Evolutionary conservation across 2,329 filamentous ascomycete genomes (phyloP).

Genomic region (Hymenoscyphus occultus): DNA sequence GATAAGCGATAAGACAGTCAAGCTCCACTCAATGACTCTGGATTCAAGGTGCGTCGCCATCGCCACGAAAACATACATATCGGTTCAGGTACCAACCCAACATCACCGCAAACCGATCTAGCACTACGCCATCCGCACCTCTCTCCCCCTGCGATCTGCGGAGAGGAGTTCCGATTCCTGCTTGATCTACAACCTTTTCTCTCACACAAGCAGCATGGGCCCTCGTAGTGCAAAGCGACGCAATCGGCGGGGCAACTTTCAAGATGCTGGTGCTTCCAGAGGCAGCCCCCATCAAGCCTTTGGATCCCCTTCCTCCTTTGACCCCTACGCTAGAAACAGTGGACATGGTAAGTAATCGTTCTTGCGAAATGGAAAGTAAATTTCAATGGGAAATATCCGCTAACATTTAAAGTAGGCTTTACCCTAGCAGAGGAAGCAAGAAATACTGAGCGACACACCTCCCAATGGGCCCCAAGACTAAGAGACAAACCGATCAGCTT

Average conservation of each 20-base stretch:
- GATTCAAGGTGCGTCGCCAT: not conserved
- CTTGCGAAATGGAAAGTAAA: not conserved
- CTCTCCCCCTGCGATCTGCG: not conserved
- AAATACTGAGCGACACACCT: slow-evolving; percentile 51
- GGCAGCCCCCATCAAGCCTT: slow-evolving; percentile 8
- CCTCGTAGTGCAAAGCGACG: slow-evolving; percentile 10
- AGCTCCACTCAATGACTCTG: not conserved
- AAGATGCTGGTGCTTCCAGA: slow-evolving; percentile 11
- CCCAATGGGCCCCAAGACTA: slow-evolving; percentile 48
- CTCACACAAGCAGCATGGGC: slow-evolving; percentile 10
- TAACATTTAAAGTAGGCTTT: slow-evolving; percentile 26
- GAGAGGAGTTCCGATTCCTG: not conserved
- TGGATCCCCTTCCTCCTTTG: slow-evolving; percentile 17
- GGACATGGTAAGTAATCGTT: slow-evolving; percentile 21
- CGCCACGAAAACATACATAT: not conserved
- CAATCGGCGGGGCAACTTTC: slow-evolving; percentile 15
- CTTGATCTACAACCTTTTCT: not conserved
- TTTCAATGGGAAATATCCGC: not conserved
- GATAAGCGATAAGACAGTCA: not conserved
- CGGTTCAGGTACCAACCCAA: not conserved
- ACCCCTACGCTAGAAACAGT: slow-evolving; percentile 23
- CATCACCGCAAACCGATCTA: not conserved
- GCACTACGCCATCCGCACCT: not conserved
- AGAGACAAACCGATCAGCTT: slow-evolving; percentile 56
- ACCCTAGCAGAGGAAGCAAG: slow-evolving; percentile 54